Conservation (phyloP, 2,329 filamentous ascomycete species). For the Aspergillus aculeatus region DNA sequence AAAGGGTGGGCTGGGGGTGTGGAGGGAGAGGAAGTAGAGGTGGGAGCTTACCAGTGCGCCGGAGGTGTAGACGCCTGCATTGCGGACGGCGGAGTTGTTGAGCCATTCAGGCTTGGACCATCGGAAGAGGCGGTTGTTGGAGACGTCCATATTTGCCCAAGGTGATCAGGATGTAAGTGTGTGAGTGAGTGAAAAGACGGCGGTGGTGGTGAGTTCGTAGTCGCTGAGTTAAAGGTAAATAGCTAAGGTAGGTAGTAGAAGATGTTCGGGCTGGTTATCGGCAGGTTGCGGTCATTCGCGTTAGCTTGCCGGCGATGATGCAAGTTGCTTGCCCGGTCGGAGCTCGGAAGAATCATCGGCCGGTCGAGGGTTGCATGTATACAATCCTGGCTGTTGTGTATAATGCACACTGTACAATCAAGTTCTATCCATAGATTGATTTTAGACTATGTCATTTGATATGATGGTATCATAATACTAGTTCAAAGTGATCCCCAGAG, state of each 20-base stretch:
- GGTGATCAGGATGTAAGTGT: not conserved
- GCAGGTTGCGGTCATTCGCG: conserved; percentile 5
- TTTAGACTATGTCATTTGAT: not conserved
- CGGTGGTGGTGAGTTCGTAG: not conserved
- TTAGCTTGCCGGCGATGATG: conserved; percentile 19
- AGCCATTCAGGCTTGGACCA: conserved; percentile 67
- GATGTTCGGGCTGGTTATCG: not conserved
- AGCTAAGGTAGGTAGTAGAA: too few relatives aligned
- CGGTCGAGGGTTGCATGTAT: conserved; percentile 6
- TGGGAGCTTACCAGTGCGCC: conserved; percentile 59
- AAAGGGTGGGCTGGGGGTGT: not conserved
- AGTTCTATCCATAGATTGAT: too few relatives aligned
- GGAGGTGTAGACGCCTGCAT: conserved; percentile 64
- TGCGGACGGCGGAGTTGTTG: conserved; percentile 63
- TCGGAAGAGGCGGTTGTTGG: conserved; percentile 61
- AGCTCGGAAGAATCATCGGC: conserved; percentile 20
- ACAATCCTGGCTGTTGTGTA: not conserved
- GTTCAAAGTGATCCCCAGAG: too few relatives aligned
- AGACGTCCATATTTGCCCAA: conserved; percentile 38
- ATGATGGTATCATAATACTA: not conserved
- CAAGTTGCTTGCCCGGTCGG: conserved; percentile 14
- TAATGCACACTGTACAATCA: not conserved
- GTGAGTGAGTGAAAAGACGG: not conserved
- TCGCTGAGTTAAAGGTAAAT: not conserved
- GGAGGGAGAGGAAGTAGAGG: not conserved